Evolutionary conservation across 306 rosid species (phyloP).

Genomic region (Erythrophleum fordii): DNA sequence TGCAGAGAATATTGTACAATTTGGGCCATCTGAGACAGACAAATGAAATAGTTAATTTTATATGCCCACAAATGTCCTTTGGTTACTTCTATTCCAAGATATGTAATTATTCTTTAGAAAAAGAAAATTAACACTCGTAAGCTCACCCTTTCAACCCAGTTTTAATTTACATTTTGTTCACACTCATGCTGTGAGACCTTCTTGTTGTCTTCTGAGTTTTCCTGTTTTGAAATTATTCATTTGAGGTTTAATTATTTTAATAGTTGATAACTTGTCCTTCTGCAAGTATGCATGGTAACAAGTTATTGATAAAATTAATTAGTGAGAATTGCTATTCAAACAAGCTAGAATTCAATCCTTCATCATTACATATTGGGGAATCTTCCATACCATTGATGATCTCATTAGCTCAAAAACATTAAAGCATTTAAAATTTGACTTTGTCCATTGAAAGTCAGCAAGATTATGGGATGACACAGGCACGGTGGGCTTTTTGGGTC

Average conservation of each 20-base stretch:
- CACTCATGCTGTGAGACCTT: constrained; percentile 27
- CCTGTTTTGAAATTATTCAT: constrained; percentile 34
- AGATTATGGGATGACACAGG: not conserved
- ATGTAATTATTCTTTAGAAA: constrained; percentile 24
- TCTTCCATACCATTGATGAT: constrained; percentile 39
- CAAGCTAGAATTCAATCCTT: constrained; percentile 29
- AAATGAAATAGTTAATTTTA: constrained; percentile 39
- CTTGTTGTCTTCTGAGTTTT: constrained; percentile 33
- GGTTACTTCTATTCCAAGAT: constrained; percentile 36
- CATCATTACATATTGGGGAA: constrained; percentile 16
- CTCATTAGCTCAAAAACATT: not conserved
- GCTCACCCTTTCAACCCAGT: not conserved
- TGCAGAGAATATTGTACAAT: constrained; percentile 51
- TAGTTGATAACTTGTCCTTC: constrained; percentile 32
- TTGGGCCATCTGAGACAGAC: constrained; percentile 45
- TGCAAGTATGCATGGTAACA: constrained; percentile 27
- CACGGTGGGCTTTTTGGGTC: not conserved
- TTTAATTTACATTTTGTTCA: constrained; percentile 27
- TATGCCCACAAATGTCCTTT: constrained; percentile 30
- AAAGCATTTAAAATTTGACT: not conserved
- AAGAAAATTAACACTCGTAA: not conserved
- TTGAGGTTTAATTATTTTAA: constrained; percentile 3
- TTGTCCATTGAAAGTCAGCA: not conserved
- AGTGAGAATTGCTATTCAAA: not conserved
- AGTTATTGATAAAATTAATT: constrained; percentile 21